These are phyloP conservation scores for Scedosporium aurantiacum DNA, from an alignment of 2,329 filamentous ascomycete species.

Conservation along the genomic window DNA sequence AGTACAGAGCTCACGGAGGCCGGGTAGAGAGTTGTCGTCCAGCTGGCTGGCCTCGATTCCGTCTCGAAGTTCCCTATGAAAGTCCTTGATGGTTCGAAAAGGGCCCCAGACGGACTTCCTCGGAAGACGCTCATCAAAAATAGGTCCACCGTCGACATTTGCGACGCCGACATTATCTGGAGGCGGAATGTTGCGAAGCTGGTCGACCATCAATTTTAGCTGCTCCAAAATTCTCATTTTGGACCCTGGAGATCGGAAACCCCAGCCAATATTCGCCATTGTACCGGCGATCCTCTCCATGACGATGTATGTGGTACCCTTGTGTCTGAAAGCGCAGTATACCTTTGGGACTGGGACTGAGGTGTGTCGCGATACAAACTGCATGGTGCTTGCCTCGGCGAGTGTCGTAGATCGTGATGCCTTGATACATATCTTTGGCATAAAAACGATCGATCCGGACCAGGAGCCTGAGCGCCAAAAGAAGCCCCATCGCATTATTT, in stretches of 20 bases:
- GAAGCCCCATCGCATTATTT: neutral
- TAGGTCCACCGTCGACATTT: conserved; percentile 13
- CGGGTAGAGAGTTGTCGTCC: conserved; percentile 2
- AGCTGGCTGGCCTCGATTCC: neutral
- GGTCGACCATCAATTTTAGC: conserved; percentile 11
- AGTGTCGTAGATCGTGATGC: conserved; percentile 19
- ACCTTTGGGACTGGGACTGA: conserved; percentile 32
- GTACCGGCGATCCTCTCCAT: conserved; percentile 26
- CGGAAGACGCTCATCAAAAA: conserved; percentile 16
- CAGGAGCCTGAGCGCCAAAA: neutral
- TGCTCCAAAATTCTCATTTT: conserved; percentile 13
- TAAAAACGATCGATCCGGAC: neutral
- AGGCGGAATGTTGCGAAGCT: conserved; percentile 11
- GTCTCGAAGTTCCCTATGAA: conserved; percentile 15
- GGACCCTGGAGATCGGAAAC: conserved; percentile 10
- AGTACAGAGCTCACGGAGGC: conserved; percentile 10
- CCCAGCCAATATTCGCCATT: conserved; percentile 9
- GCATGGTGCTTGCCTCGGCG: conserved; percentile 27
- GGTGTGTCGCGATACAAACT: conserved; percentile 27
- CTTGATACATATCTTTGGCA: conserved; percentile 19
- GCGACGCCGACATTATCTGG: conserved; percentile 5
- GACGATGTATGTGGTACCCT: conserved; percentile 26
- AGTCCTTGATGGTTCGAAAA: conserved; percentile 16
- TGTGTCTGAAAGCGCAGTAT: conserved; percentile 26
- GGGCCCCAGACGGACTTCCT: conserved; percentile 13